Evolutionary conservation across 768 basidiomycete species (phyloP), one percentile per base, ranked within the genome.

Genomic region (Podaxis mareebaensis): DNA sequence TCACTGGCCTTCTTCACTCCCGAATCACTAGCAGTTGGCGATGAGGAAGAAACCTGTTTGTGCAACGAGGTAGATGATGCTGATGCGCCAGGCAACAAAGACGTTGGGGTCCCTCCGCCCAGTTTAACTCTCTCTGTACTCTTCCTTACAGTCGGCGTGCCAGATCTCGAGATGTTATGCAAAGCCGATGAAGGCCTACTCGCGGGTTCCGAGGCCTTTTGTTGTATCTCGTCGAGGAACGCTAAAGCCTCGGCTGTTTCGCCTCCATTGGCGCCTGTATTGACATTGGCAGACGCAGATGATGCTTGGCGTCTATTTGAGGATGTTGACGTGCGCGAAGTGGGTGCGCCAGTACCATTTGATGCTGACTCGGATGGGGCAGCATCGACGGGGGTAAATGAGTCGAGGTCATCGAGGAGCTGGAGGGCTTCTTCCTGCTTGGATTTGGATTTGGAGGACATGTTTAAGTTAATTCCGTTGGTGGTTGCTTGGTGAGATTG

Each of bases 341-440:
- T 58, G 40, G 71, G 39, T 40, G 70, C 63, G 49, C 67, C 58
- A n/a, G 70, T 63, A 4, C 68, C 55, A n/a, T 67, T 66, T 30
- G 58, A 61, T 20, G 51, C 57, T 26, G 69, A 51, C n/a, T 61
- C 58, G 20, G 66, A 62, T 28, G 65, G 28, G 10, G 53, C 54
- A 15, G 67, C 57, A 15, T 65, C 58, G 42, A 65, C 49, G 11
- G 61, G 82, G 20, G 86, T 79, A 54, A 96, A 84, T 33, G 88
- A 90, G 73, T 99, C 96, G 54, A 99, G 90, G 72, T 96, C 95
- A 71, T 97, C 94, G 51, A 99, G 89, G 77, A 99, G 89, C 71
- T 89, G 90, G 22, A 95, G 87, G 22, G 93, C 96, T 74, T 99
- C 96, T 70, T 91, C 83, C 64, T 91, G 86, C 72, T 92, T 93